Evolutionary conservation across 768 basidiomycete genomes (phyloP), one percentile per base, ranked within the genome.

Genomic region (Termitomyces sp.): DNA sequence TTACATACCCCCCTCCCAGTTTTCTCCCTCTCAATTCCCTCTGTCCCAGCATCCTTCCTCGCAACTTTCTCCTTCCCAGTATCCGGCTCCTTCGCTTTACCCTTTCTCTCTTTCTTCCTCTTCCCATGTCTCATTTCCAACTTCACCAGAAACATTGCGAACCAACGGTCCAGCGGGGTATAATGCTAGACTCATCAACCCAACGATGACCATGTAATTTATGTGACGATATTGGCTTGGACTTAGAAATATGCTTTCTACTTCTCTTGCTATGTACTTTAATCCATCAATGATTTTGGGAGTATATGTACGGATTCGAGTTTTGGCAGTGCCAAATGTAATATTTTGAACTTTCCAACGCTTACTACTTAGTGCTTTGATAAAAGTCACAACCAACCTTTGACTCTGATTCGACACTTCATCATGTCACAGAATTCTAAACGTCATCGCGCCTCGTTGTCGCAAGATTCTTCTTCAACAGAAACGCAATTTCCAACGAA

Each of bases 361-460:
- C 26, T 47, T n/a, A n/a, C n/a, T n/a, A n/a, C n/a, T n/a, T 16
- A 47, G 55, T 16, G 38, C 18, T 53, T 52, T 52, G 38, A 53
- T 53, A 12, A 12, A n/a, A 10, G 28, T 53, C 4, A 35, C 18
- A 55, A 1, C 14, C 12, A 16, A 12, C 18, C 43, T 20, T 32
- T 33, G 30, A 20, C n/a, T 30, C 50, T 32, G 38, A 32, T 23
- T 51, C n/a, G 38, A 48, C 63, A 9, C 26, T 48, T 36, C 51
- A 54, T 41, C 50, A 64, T 70, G 60, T 62, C 68, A 36, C 57
- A 65, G 55, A 66, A 67, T 33, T 64, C 62, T 54, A 76, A 78
- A 68, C 72, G 77, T 35, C 73, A 74, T 50, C 70, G 75, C 13
- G 69, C 73, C 5, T 71, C 74, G 47, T 78, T 74, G 9, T 71